phyloP scores from a whole-genome alignment of 371 early-diverging fungal species.

The Sanchytrium tribonematis region DNA sequence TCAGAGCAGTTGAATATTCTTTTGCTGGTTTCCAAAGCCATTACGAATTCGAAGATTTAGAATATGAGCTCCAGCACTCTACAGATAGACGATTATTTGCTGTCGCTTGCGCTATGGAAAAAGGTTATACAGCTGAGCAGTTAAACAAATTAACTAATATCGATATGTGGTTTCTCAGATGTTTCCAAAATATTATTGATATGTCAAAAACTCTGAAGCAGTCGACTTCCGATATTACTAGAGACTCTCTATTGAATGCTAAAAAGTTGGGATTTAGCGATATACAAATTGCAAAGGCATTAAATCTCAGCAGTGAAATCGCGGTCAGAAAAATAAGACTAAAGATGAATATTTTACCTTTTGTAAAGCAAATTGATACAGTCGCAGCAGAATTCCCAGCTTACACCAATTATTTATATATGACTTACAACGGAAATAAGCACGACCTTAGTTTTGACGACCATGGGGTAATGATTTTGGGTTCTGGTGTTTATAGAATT shows the following conservation, averaged over 20 bases:
- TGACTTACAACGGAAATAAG: conserved; percentile 56
- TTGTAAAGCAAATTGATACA: conserved; percentile 70
- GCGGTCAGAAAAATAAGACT: conserved; percentile 34
- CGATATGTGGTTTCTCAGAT: conserved; percentile 80
- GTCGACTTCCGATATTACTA: conserved; percentile 11
- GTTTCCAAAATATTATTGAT: conserved; percentile 51
- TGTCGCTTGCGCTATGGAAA: conserved; percentile 58
- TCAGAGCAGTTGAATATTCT: conserved; percentile 61
- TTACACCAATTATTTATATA: conserved; percentile 67
- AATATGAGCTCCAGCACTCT: conserved; percentile 37
- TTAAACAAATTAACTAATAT: conserved; percentile 64
- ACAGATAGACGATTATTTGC: conserved; percentile 71
- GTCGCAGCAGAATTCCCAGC: conserved; percentile 78
- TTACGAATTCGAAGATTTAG: conserved; percentile 22
- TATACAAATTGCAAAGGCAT: conserved; percentile 36
- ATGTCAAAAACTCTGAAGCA: conserved; percentile 23
- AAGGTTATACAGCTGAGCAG: conserved; percentile 45
- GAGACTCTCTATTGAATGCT: conserved; percentile 24
- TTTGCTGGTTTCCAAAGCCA: conserved; percentile 57
- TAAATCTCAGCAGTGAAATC: conserved; percentile 13
- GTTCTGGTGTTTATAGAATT: conserved; percentile 83
- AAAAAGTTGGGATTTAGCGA: conserved; percentile 71
- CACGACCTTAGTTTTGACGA: conserved; percentile 57
- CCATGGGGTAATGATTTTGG: conserved; percentile 65
- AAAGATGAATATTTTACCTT: conserved; percentile 35